A percentile compares a stretch with the other conserved stretches of the same genome.
These are phyloP conservation scores for Acephala macrosclerotiorum DNA, from an alignment of 2,329 filamentous ascomycete genomes.

Conservation along the genomic window DNA sequence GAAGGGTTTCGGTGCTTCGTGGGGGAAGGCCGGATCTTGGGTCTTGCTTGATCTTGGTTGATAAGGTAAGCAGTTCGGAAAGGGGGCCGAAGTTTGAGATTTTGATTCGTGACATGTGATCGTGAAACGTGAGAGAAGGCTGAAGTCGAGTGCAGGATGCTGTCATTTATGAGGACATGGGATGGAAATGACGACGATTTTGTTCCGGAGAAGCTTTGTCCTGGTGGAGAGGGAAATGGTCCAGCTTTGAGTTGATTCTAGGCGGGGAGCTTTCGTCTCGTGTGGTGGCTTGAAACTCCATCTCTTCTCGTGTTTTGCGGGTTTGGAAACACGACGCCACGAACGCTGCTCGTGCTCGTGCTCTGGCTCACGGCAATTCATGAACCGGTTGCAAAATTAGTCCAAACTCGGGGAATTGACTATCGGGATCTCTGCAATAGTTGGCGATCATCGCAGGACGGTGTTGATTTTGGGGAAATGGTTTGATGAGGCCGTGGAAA, in stretches of 20 bases:
- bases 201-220: conserved; percentile 1
- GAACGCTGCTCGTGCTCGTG: background rate
- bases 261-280: background rate
- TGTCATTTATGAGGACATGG: background rate
- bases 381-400: background rate
- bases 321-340: background rate
- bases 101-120: conserved; percentile 1
- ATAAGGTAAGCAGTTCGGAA: background rate
- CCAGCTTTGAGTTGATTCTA: background rate
- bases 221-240: background rate
- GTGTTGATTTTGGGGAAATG: background rate
- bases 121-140: conserved; percentile 5
- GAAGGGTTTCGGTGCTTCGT: background rate
- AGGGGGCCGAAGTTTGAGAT: background rate
- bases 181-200: background rate
- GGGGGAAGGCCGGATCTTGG: background rate
- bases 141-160: background rate
- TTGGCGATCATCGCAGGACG: background rate
- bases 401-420: background rate
- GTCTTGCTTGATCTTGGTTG: too few species aligned
- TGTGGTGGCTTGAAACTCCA: conserved; percentile 1
- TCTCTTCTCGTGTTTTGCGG: conserved; percentile 1
- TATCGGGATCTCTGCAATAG: background rate
- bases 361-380: background rate
- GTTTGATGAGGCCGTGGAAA: background rate